Base-by-base conservation (phyloP, 768 basidiomycete species). In the Neoboletus brunneissimus region DNA sequence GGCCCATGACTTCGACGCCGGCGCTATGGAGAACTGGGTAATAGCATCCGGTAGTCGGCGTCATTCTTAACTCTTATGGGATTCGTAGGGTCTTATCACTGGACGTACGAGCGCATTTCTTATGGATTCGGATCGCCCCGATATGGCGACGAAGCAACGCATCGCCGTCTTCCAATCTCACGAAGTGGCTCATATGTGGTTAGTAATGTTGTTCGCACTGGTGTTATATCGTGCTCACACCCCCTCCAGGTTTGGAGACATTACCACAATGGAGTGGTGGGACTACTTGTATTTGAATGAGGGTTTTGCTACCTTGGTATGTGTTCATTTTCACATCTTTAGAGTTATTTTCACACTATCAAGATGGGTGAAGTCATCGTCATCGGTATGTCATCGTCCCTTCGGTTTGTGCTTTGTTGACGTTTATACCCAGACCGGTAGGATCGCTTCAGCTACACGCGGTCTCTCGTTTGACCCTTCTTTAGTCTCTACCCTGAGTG, bases 261-360 rank as follows among this genome's bases (percentile, higher is more conserved):
- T 97, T 64, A 88, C 91, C 7, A 96, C 93, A 0, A 94, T 95
- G 93, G 83, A 84, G 64, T 93, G 91, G 91, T 94, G 91, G 90
- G 84, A 89, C 58, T 86, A 89, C 69, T 78, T 92, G 47, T 90
- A 89, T 71, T 73, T 91, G 55, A 91, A 89, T 59, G 89, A 91
- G 85, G 88, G 91, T n/a, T 92, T 94, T 69, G 90, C 91, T 5
- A 92, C 91, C 4, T 70, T 94, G 75, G 89, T 88, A 59, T 54
- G 82, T 73, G 52, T 20, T 35, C 18, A 32, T 44, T 29, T 42
- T n/a, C 27, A n/a, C 22, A 31, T 31, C 27, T 40, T 40, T 2
- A 27, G 10, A 38, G 8, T 45, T 25, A 27, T 47, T 35, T 42
- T 58, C 58, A 58, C 34, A 59, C 48, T 45, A 40, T 53, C 25